A percentile compares a stretch with the other conserved stretches of the same genome.
Evolutionary conservation across 2,329 filamentous ascomycete species (phyloP).

Genomic region (Hypoxylon sp.): DNA sequence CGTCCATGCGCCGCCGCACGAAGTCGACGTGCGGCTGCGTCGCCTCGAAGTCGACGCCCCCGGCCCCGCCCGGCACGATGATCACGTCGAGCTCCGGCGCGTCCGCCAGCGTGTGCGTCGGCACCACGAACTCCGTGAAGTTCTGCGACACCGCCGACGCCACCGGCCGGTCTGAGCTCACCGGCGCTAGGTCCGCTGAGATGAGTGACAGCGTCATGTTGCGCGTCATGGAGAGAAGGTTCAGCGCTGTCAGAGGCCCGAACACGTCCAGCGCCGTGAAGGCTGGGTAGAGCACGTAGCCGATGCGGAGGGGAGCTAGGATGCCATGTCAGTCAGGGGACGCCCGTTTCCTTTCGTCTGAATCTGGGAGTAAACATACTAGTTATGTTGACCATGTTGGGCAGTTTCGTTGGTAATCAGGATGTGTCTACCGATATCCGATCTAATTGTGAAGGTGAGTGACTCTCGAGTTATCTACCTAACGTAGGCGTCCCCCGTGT

Average conservation of each 20-base stretch:
- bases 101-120: slow-evolving; percentile 38
- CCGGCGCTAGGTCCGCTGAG: slow-evolving; percentile 32
- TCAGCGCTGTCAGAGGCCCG: no score
- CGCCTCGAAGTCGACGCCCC: slow-evolving; percentile 22
- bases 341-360: neutral
- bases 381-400: slow-evolving; percentile 30
- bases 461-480: neutral
- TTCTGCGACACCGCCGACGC: slow-evolving; percentile 22
- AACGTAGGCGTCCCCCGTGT: neutral
- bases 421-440: neutral
- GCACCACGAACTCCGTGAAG: slow-evolving; percentile 32
- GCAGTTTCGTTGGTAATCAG: neutral
- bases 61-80: slow-evolving; percentile 38
- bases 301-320: slow-evolving; percentile 37
- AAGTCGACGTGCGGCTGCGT: slow-evolving; percentile 39
- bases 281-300: slow-evolving; percentile 41
- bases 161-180: slow-evolving; percentile 35
- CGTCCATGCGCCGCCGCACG: slow-evolving; percentile 18
- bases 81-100: slow-evolving; percentile 37
- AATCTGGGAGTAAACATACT: slow-evolving; percentile 2
- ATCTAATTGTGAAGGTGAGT: no score
- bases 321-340: neutral
- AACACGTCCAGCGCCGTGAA: slow-evolving; percentile 41
- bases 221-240: slow-evolving; percentile 36
- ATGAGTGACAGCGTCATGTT: slow-evolving; percentile 40